Conservation (phyloP, 805 yeast genomes). For the Lipomyces orientalis region DNA sequence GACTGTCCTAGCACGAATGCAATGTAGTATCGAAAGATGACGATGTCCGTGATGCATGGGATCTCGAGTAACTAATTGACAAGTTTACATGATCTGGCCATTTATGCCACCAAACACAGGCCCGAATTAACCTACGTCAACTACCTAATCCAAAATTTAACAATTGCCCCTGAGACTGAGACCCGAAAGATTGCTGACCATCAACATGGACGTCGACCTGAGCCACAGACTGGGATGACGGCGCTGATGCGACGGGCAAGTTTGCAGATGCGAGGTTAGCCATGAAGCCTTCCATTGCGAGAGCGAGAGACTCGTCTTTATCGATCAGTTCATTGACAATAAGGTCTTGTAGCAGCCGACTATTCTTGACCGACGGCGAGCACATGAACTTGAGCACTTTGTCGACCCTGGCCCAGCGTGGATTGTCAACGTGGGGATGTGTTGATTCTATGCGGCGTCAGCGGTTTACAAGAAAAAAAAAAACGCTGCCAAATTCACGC, state of each 20-base stretch:
- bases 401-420: not conserved
- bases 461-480: not conserved
- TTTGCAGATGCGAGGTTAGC: not conserved
- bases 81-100: too few relatives aligned
- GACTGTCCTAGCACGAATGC: too few relatives aligned
- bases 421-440: not conserved
- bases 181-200: not conserved
- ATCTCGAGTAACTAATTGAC: too few relatives aligned
- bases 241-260: not conserved
- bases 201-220: not conserved
- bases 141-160: not conserved
- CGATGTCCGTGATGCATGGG: too few relatives aligned
- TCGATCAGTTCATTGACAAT: not conserved
- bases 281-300: not conserved
- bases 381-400: constrained; percentile 1
- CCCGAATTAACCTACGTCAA: not conserved
- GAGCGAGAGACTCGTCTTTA: not conserved
- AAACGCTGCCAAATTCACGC: not conserved
- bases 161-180: not conserved
- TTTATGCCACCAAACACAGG: too few relatives aligned
- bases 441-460: not conserved
- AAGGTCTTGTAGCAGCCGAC: constrained; percentile 6
- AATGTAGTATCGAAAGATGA: too few relatives aligned
- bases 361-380: constrained; percentile 4
- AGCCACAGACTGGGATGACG: not conserved